Base-by-base conservation (phyloP, 1,284 basidiomycete species). In the Ustilago bromivora region DNA sequence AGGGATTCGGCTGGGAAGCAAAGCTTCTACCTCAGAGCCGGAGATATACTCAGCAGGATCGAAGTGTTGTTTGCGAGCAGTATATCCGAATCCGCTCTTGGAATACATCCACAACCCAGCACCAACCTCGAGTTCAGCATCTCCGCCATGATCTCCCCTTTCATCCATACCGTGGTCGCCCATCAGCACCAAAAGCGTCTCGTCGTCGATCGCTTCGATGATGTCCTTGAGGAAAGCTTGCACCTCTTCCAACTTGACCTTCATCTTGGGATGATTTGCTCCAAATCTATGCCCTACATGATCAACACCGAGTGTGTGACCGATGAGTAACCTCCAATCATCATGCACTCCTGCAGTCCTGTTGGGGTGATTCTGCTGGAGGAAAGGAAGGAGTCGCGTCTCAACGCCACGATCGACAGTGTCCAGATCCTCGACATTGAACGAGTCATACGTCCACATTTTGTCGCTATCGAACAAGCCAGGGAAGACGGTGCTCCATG, bases 121-220 rank as follows among this genome's bases (percentile, higher is more conserved):
- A 6, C 93, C 92, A 0, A 94, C 93, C 83, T 99, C 97, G 31
- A 93, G 90, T 15, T 90, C 89, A 0, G 92, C 92, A 82, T 98
- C 97, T 1, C 97, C 96, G 0, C 96, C 96, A 82, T 99, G 96
- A 80, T 99, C 96, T 9, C 97, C 97, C 38, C 92, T 90, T 54
- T 90, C 89, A 84, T 98, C 96, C 97, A 99, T 99, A 0, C 97
- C 96, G 84, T 99, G 97, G 84, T 99, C 96, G 1, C 97, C 97
- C 9, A 99, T 89, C 2, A 99, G 90, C 53, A 99, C 90, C 2
- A 99, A 89, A 0, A 99, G 88, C 13, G 83, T 84, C 11, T 82
- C 78, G n/a, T 84, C 76, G 56, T 79, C 82, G 12, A 83, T 59
- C 11, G 63, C 55, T 3, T 67, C 62, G n/a, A 80, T 68, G 17